Evolutionary conservation across 306 rosid genomes (phyloP).

Genomic region (Quillaja saponaria): DNA sequence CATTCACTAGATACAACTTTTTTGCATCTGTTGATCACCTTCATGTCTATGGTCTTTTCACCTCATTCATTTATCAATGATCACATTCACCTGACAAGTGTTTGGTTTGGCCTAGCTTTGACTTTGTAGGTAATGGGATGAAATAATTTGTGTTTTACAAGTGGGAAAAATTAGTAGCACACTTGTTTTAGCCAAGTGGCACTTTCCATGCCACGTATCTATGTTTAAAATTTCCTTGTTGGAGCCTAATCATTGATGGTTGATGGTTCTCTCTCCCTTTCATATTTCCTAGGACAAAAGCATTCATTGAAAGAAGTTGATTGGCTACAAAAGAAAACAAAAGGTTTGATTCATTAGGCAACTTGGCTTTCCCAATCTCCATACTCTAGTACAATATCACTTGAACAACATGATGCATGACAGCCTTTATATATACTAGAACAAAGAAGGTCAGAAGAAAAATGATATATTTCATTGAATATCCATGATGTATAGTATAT

Average conservation of each 20-base stretch:
- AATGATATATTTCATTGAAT: conserved; percentile 37
- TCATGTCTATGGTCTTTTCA: too few relatives aligned
- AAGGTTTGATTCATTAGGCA: not conserved
- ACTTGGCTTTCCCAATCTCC: not conserved
- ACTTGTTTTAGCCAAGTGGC: conserved; percentile 22
- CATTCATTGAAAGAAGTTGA: not conserved
- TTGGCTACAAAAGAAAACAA: conserved; percentile 2
- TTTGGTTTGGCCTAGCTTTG: too few relatives aligned
- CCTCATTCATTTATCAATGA: too few relatives aligned
- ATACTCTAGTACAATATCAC: too few relatives aligned
- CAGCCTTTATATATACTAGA: too few relatives aligned
- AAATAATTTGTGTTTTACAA: too few relatives aligned
- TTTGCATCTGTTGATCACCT: too few relatives aligned
- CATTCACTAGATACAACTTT: too few relatives aligned
- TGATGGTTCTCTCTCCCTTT: not conserved
- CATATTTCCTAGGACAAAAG: not conserved
- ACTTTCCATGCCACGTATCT: conserved; percentile 12
- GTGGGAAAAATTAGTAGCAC: too few relatives aligned
- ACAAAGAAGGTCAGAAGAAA: conserved; percentile 13
- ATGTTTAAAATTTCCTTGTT: not conserved
- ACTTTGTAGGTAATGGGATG: too few relatives aligned
- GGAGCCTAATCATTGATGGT: not conserved
- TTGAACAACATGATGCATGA: too few relatives aligned
- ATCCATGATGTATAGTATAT: conserved; percentile 34
- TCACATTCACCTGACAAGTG: too few relatives aligned